phyloP scores from a whole-genome alignment of 1,284 basidiomycete species.

The Ceratobasidium sp. region DNA sequence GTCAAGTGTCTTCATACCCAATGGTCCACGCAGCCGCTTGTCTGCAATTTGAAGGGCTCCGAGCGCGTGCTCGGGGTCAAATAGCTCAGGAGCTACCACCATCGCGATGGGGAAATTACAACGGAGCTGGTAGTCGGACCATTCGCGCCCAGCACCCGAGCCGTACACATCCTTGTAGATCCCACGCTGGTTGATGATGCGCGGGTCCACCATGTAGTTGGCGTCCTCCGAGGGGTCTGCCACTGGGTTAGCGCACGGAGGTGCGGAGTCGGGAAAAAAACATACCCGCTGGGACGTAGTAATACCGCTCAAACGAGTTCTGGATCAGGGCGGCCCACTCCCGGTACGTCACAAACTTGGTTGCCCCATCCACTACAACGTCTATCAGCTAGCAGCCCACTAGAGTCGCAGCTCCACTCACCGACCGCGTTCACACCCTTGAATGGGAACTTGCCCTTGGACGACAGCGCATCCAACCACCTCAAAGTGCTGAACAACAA shows the following conservation, averaged over 20 bases:
- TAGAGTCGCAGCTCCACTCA: constrained; percentile 55
- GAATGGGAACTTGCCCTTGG: constrained; percentile 80
- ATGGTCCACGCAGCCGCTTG: constrained; percentile 74
- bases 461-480: constrained; percentile 79
- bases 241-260: constrained; percentile 21
- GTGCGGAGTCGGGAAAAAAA: background rate
- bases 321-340: constrained; percentile 90
- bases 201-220: constrained; percentile 73
- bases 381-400: background rate
- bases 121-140: constrained; percentile 95
- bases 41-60: constrained; percentile 79
- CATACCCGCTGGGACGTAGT: constrained; percentile 85
- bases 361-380: constrained; percentile 70
- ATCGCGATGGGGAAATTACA: constrained; percentile 95
- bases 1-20: constrained; percentile 95
- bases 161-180: constrained; percentile 99
- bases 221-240: constrained; percentile 75
- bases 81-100: constrained; percentile 96
- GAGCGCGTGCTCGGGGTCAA: constrained; percentile 80
- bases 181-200: constrained; percentile 84
- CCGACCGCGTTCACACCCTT: constrained; percentile 83
- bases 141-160: constrained; percentile 83
- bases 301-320: constrained; percentile 85
- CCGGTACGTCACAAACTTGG: constrained; percentile 80
- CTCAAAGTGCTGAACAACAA: constrained; percentile 89